Evolutionary conservation across 2,329 filamentous ascomycete genomes (phyloP).

Genomic region (Exophiala calicioides): DNA sequence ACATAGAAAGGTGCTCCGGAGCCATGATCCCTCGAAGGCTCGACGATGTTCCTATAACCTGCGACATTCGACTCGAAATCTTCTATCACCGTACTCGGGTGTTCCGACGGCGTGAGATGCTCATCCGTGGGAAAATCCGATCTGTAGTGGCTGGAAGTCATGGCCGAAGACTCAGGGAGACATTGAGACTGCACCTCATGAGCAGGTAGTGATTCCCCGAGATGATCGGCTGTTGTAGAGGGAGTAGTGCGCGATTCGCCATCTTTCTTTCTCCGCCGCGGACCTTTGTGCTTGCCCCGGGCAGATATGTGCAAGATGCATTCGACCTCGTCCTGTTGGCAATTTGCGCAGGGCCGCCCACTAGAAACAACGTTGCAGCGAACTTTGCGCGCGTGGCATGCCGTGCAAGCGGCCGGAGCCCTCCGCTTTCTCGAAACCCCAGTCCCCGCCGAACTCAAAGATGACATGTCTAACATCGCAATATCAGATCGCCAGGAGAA

Average conservation of each 20-base stretch:
- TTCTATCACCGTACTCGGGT: neutral
- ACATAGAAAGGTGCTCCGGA: neutral
- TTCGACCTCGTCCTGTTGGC: slow-evolving; percentile 33
- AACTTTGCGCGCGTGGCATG: slow-evolving; percentile 55
- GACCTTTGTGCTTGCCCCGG: slow-evolving; percentile 14
- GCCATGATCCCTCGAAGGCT: neutral
- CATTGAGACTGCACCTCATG: neutral
- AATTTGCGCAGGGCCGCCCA: slow-evolving; percentile 40
- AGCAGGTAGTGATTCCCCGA: neutral
- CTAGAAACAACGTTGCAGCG: slow-evolving; percentile 54
- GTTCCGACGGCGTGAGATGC: neutral
- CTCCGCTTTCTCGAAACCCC: slow-evolving; percentile 27
- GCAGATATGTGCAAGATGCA: slow-evolving; percentile 24
- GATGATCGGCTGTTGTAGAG: too few relatives aligned
- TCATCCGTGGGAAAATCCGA: neutral
- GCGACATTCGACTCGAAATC: slow-evolving; percentile 1
- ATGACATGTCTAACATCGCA: neutral
- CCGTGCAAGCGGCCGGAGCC: slow-evolving; percentile 54
- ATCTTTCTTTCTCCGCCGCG: slow-evolving; percentile 8
- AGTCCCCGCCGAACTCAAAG: neutral
- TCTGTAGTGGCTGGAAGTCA: neutral
- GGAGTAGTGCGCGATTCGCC: neutral
- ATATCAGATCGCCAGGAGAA: too few relatives aligned
- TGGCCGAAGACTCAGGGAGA: neutral
- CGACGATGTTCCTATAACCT: neutral